Conservation (phyloP, 2,329 filamentous ascomycete genomes). For the Fusarium sp. region DNA sequence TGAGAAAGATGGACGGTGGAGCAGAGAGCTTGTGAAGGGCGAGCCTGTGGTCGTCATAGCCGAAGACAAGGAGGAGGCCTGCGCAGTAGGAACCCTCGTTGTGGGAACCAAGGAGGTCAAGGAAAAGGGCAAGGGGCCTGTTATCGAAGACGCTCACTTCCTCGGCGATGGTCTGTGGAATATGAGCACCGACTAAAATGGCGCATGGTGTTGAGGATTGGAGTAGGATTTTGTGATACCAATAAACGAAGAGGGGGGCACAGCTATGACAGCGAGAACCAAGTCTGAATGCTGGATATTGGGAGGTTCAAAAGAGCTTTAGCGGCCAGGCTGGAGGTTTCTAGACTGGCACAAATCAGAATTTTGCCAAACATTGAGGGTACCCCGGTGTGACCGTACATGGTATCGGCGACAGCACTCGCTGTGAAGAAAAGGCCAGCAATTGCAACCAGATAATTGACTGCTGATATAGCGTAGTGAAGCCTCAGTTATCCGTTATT, state of each 20-base stretch:
- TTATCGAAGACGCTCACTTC: constrained; percentile 94
- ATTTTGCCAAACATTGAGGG: neutral
- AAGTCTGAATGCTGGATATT: neutral
- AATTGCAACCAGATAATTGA: too few species aligned
- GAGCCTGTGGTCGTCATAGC: constrained; percentile 90
- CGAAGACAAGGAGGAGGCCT: constrained; percentile 93
- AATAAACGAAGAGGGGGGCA: constrained; percentile 20
- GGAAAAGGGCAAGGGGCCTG: constrained; percentile 92
- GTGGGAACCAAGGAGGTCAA: constrained; percentile 92
- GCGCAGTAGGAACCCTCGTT: constrained; percentile 86
- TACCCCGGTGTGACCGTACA: neutral
- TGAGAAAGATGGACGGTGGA: constrained; percentile 69
- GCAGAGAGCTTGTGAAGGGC: constrained; percentile 79
- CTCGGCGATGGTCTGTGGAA: constrained; percentile 95
- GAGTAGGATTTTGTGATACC: constrained; percentile 40
- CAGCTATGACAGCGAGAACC: constrained; percentile 6
- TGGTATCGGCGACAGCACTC: neutral
- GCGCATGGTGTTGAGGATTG: neutral
- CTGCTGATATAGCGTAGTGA: too few species aligned
- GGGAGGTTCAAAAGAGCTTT: neutral
- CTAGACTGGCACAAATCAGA: constrained; percentile 1
- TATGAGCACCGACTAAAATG: constrained; percentile 64
- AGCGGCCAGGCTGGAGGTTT: neutral
- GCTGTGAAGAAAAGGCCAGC: neutral
- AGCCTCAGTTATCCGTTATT: too few species aligned